Percentiles rank a stretch among this genome's conserved stretches.
Evolutionary conservation across 148 eudicot genomes (phyloP).

Genomic region (Vaccinium macrocarpon): DNA sequence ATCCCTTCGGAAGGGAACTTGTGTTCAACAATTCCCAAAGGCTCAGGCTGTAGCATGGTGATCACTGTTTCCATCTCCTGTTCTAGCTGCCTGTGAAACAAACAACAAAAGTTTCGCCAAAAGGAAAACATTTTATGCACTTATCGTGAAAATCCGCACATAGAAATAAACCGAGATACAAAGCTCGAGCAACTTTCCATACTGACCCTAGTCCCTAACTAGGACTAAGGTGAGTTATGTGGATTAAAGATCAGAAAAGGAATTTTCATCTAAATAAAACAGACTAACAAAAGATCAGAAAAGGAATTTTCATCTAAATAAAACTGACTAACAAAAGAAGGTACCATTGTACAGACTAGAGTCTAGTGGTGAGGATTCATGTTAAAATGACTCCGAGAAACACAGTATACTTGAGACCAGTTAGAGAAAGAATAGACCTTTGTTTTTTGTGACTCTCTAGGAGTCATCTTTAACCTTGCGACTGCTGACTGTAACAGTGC

Average conservation of each 20-base stretch:
- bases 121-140: background rate
- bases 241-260: background rate
- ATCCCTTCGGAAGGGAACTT: slow-evolving; percentile 82
- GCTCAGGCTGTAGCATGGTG: slow-evolving; percentile 82
- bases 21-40: slow-evolving; percentile 84
- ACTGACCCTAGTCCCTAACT: background rate
- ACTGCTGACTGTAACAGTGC: too few relatives aligned
- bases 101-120: background rate
- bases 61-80: slow-evolving; percentile 88
- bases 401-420: background rate
- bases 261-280: background rate
- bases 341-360: background rate
- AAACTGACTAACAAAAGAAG: background rate
- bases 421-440: background rate
- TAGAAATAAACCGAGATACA: background rate
- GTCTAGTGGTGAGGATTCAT: background rate
- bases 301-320: background rate
- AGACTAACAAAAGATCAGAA: background rate
- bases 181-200: background rate
- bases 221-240: background rate
- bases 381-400: background rate
- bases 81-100: slow-evolving; percentile 71
- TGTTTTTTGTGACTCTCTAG: too few relatives aligned
- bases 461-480: too few relatives aligned
- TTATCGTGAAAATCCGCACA: background rate